Evolutionary conservation across 768 basidiomycete species (phyloP).

Genomic region (Rhizopogon salebrosus): DNA sequence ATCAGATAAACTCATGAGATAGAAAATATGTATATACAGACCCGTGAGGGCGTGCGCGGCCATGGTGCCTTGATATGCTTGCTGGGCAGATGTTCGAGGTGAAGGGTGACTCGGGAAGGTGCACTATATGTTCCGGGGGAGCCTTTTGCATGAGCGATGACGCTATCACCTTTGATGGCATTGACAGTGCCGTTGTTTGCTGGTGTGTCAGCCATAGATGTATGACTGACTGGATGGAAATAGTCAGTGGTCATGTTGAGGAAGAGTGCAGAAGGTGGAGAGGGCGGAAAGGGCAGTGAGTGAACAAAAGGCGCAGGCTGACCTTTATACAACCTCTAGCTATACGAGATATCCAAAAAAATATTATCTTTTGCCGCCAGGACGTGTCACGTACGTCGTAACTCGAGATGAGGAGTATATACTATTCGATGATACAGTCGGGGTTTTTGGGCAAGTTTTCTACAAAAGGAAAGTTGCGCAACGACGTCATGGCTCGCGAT

Average conservation of each 20-base stretch:
- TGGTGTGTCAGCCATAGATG: conserved; percentile 4
- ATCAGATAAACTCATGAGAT: background rate
- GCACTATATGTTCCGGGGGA: conserved; percentile 21
- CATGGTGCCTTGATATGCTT: conserved; percentile 71
- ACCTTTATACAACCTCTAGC: conserved; percentile 7
- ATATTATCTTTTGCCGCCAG: conserved; percentile 4
- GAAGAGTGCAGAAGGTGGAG: conserved; percentile 10
- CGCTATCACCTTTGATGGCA: background rate
- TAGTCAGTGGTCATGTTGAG: conserved; percentile 16
- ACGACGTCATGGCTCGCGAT: conserved; percentile 22
- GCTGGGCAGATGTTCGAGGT: conserved; percentile 68
- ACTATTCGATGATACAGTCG: conserved; percentile 13
- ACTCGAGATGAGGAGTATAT: conserved; percentile 13
- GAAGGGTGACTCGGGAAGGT: conserved; percentile 62
- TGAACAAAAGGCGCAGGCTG: background rate
- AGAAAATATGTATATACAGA: conserved; percentile 23
- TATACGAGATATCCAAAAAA: background rate
- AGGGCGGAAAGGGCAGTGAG: background rate
- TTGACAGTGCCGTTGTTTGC: conserved; percentile 5
- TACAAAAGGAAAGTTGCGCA: conserved; percentile 22
- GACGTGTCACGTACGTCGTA: background rate
- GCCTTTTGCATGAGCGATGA: conserved; percentile 3
- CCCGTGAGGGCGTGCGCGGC: conserved; percentile 72
- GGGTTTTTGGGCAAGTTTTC: conserved; percentile 10
- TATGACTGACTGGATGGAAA: conserved; percentile 24